phyloP scores from a whole-genome alignment of 768 basidiomycete species.

The Collybiopsis luxurians region DNA sequence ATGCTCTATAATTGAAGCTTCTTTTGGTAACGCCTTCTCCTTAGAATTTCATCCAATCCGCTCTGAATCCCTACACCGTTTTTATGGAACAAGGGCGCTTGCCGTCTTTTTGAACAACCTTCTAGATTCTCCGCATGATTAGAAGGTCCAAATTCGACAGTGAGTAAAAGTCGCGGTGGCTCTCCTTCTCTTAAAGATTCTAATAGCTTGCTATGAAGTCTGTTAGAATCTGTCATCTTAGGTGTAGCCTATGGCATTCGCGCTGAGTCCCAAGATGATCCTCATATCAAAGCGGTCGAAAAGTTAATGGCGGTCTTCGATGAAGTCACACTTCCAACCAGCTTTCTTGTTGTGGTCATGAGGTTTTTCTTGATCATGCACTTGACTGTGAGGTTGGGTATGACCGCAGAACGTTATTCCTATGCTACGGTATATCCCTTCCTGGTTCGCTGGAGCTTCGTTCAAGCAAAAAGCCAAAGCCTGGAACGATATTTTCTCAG shows the following conservation, averaged over 20 bases:
- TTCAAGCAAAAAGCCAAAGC: slow-evolving; percentile 1
- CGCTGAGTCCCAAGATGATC: slow-evolving; percentile 36
- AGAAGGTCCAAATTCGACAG: not conserved
- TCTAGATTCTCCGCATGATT: not conserved
- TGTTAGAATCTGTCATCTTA: slow-evolving; percentile 38
- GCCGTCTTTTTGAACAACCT: not conserved
- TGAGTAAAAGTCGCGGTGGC: not conserved
- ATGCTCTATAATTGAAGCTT: not conserved
- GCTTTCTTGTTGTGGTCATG: slow-evolving; percentile 36
- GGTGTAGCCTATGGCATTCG: slow-evolving; percentile 46
- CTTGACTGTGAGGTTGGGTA: not conserved
- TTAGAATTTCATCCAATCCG: not conserved
- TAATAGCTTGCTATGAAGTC: slow-evolving; percentile 23
- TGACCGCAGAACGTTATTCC: not conserved
- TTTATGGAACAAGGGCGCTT: not conserved
- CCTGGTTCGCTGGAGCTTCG: slow-evolving; percentile 3
- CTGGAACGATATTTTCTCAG: not conserved
- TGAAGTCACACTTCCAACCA: slow-evolving; percentile 35
- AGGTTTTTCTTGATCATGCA: not conserved
- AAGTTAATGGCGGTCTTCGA: slow-evolving; percentile 30
- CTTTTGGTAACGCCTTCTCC: not conserved
- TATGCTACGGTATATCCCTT: not conserved
- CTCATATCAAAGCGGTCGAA: slow-evolving; percentile 40
- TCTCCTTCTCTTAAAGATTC: no score
- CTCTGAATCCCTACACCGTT: not conserved